These are phyloP conservation scores for Fragaria nilgerrensis DNA, from an alignment of 306 rosid genomes.

Conservation along the genomic window DNA sequence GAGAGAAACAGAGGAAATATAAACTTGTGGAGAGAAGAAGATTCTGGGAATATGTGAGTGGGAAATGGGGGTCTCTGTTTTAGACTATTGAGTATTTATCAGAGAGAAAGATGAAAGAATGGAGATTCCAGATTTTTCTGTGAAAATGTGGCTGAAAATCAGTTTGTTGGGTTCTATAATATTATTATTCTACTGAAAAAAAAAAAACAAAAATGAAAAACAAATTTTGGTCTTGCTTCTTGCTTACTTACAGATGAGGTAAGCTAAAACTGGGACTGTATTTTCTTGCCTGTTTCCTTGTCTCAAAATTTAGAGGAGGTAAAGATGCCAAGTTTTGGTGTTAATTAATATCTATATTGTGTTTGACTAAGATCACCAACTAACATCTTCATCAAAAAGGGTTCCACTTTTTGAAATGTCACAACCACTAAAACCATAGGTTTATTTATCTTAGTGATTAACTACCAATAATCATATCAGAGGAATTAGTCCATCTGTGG, in stretches of 20 bases:
- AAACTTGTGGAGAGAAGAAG: slow-evolving; percentile 33
- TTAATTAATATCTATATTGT: not conserved
- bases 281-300: not conserved
- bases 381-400: not conserved
- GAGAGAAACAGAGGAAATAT: slow-evolving; percentile 9
- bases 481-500: not conserved
- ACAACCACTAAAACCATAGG: not conserved
- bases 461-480: not conserved
- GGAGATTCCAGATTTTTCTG: slow-evolving; percentile 49
- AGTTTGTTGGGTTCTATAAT: slow-evolving; percentile 29
- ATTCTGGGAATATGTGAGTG: slow-evolving; percentile 59
- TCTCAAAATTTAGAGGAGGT: not conserved
- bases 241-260: not conserved
- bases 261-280: not conserved
- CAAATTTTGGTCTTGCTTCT: not conserved
- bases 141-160: slow-evolving; percentile 60
- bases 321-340: not conserved
- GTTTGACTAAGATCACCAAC: not conserved
- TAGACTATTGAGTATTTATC: slow-evolving; percentile 8
- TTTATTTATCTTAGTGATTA: not conserved
- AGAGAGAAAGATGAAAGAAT: slow-evolving; percentile 25
- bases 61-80: slow-evolving; percentile 29
- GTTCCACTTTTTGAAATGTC: not conserved
- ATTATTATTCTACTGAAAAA: not conserved
- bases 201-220: too few species aligned